Base-by-base conservation (phyloP, 441 rosid genomes). In the Pelargonium australe region DNA sequence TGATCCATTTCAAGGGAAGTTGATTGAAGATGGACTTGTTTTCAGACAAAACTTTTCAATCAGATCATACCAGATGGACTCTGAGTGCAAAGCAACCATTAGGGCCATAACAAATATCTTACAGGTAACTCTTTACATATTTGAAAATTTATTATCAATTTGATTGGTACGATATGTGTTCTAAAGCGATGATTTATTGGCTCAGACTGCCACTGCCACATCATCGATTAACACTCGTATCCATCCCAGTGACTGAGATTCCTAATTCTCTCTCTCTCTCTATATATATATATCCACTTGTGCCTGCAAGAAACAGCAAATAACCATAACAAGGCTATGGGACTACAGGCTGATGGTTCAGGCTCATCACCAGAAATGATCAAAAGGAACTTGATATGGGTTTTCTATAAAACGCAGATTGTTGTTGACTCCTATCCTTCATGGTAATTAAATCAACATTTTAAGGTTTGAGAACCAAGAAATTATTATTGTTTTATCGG, bases 61-160 rank as follows among this genome's bases (percentile, higher is more conserved):
- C 66, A 75, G 80, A 66, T 83, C 86, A 2, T 79, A 69, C 72
- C 80, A 83, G 64, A 45, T 79, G 16, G 80, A 78, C 11, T 63
- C 57, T 68, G 80, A 77, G 19, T 65, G 62, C 2, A 80, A 81
- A 34, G 68, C 78, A 12, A 71, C 82, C 20, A 51, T 77, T 7
- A 72, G 57, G 11, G 71, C 86, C 11, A 51, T 76, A 67, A 25
- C 72, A 67, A 77, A 73, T 72, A 73, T 73, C 57, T 79, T 83
- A 25, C 83, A 80, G 82, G 80, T 81, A n/a, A n/a, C n/a, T 49
- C 5, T 2, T 7, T 3, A 3, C 17, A 2, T 20, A 9, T 10
- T 60, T 23, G 17, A n/a, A n/a, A n/a, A 20, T 20, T 43, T 43
- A 5, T 5, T 43, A 5, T 41, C n/a, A n/a, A n/a, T 20, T 20